Evolutionary conservation across 2,329 filamentous ascomycete genomes (phyloP), one percentile per base, ranked within the genome.

Genomic region (Sclerotinia glacialis): DNA sequence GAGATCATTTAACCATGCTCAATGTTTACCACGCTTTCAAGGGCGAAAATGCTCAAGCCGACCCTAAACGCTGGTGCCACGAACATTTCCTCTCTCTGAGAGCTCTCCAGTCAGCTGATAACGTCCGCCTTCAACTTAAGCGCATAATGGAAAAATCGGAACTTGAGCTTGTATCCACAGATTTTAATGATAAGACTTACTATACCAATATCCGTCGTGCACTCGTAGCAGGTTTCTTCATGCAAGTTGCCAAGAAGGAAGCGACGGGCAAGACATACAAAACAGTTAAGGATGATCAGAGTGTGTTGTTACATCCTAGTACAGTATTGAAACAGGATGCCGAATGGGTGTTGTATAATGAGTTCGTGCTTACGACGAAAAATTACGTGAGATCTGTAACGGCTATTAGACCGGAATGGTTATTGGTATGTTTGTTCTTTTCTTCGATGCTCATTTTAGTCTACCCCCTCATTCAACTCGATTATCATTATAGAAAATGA

Each of bases 1-100:
- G 95, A 65, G 95, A 99, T 76, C 95, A 99, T 76, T 83, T 99
- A 54, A 98, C 95, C 21, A 89, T 99, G 78, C 86, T 99, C 69
- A 99, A 99, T 77, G 94, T 94, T 55, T 99, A 98, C 79, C 96
- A 99, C 78, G 95, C 95, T 28, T 99, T 97, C 86, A 97, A 96
- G 81, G 83, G 87, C 52, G 78, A 87, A 75, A 82, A 85, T 72
- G 83, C 89, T 71, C 85, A 90, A 81, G 83, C 83, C 0, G 91
- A 96, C 76, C 83, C 85, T 21, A 95, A 93, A 80, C 87, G 91
- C 77, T 99, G 95, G 95, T 98, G 95, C 76, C 92, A 97, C 79
- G 91, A 98, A 76, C 94, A 98, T 79, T 99, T 96, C 80, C 84
- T 99, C 46, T 96, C 92, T 7, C 89, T 89, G 78, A 89, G 95